Base-by-base conservation (phyloP, 352 stramenopile species). In the Globisporangium splendens region DNA sequence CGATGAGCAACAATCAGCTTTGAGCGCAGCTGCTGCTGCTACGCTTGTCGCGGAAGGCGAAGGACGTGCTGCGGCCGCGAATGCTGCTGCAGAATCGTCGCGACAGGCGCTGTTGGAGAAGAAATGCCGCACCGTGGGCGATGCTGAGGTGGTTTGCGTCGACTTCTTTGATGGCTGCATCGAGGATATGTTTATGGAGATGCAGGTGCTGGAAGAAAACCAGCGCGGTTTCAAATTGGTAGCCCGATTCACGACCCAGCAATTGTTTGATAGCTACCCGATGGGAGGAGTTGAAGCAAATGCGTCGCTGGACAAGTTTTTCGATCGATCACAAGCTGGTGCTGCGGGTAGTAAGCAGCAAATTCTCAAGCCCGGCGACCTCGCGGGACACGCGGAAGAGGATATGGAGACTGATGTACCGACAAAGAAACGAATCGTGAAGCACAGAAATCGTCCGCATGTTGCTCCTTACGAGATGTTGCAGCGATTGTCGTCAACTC, bases 161-260 rank as follows among this genome's bases (percentile, higher is more conserved):
- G 69, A 63, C 41, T 35, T 81, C 6, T 5, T 79, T 14, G 50
- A 68, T 10, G 75, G 79, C 28, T 44, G 77, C 7, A 35, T 81
- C 13, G 54, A 66, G 20, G 69, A 66, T n/a, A 72, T 86, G 31
- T 86, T 86, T 15, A 24, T 69, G 22, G 66, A 81, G 42, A 79
- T 83, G 70, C 66, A 73, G 42, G 66, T 78, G 20, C 54, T 55
- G 8, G 47, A 66, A 3, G 63, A 81, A 39, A 86, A 72, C 54
- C 44, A 51, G 20, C 38, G 43, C 0, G 51, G 69, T 4, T 71
- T 86, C 51, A 20, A 50, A 17, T n/a, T 43, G 7, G 60, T 72
- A 2, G 52, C 62, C 8, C 51, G 24, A 8, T 58, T 66, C 24
- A 54, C 72, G 51, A 72, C 58, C 10, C 17, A 35, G 0, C 51